phyloP scores from a whole-genome alignment of 768 basidiomycete species.

The Russula virescens region DNA sequence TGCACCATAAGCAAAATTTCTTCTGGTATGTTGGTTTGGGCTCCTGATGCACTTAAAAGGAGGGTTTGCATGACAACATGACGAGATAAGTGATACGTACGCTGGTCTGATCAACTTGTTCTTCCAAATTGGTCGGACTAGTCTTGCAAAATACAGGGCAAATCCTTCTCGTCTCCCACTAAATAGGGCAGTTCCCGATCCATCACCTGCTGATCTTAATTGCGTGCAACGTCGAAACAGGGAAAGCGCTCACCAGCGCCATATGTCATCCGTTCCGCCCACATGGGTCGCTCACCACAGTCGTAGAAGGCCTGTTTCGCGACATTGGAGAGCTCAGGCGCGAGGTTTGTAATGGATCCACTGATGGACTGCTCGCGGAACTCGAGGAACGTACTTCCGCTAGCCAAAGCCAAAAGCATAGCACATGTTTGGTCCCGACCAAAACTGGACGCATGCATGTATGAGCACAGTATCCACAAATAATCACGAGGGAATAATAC shows the following conservation, averaged over 20 bases:
- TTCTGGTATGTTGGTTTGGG: slow-evolving; percentile 49
- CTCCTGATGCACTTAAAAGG: slow-evolving; percentile 8
- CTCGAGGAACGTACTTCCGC: slow-evolving; percentile 77
- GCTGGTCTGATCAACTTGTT: slow-evolving; percentile 61
- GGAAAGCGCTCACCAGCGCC: slow-evolving; percentile 50
- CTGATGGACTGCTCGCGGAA: slow-evolving; percentile 41
- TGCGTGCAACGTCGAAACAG: not conserved
- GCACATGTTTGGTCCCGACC: slow-evolving; percentile 90
- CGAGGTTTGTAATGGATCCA: slow-evolving; percentile 46
- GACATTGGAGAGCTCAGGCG: slow-evolving; percentile 57
- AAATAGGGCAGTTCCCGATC: slow-evolving; percentile 67
- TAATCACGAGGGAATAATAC: slow-evolving; percentile 28
- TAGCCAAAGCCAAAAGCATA: slow-evolving; percentile 82
- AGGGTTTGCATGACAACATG: slow-evolving; percentile 5
- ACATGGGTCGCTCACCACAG: slow-evolving; percentile 76
- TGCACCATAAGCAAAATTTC: slow-evolving; percentile 61
- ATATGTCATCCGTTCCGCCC: slow-evolving; percentile 72
- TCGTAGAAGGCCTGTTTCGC: slow-evolving; percentile 87
- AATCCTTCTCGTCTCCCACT: slow-evolving; percentile 88
- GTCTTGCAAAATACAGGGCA: slow-evolving; percentile 77
- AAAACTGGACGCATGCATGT: slow-evolving; percentile 46
- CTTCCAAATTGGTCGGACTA: slow-evolving; percentile 86
- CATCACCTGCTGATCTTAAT: slow-evolving; percentile 11
- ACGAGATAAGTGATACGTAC: slow-evolving; percentile 35
- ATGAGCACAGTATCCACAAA: slow-evolving; percentile 18